Evolutionary conservation across 495 filamentous ascomycete genomes (phyloP).

Genomic region (Penicillium antarcticum): DNA sequence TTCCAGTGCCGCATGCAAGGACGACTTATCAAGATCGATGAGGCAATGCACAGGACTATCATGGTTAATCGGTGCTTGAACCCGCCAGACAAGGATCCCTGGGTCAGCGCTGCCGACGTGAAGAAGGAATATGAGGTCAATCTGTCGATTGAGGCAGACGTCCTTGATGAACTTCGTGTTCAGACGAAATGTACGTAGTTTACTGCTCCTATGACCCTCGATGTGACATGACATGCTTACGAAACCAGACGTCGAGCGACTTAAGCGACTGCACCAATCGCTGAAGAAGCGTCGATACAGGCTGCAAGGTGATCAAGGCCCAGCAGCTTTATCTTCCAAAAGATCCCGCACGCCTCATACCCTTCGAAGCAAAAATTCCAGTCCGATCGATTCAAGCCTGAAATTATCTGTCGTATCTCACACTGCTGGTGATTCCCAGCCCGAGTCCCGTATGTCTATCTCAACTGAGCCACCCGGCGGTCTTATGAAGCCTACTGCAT

Average conservation of each 20-base stretch:
- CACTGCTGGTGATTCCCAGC: too few relatives aligned
- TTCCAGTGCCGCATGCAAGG: neutral
- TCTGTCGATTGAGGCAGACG: slow-evolving; percentile 1
- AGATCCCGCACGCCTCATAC: neutral
- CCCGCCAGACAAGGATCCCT: neutral
- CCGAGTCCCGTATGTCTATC: too few relatives aligned
- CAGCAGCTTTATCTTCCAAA: neutral
- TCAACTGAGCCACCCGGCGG: too few relatives aligned
- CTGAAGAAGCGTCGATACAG: slow-evolving; percentile 1
- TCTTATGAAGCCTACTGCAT: too few relatives aligned
- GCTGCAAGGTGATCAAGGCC: neutral
- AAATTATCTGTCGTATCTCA: neutral
- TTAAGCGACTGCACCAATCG: slow-evolving; percentile 4
- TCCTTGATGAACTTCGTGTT: neutral
- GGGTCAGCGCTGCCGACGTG: neutral
- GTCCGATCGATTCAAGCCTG: neutral
- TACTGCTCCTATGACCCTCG: neutral
- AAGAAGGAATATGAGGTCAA: neutral
- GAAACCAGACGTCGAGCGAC: neutral
- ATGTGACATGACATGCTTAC: neutral
- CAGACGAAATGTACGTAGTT: neutral
- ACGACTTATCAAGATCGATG: neutral
- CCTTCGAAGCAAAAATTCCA: neutral
- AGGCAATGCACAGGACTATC: neutral
- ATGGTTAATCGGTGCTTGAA: neutral